Evolutionary conservation across 768 basidiomycete species (phyloP).

Genomic region (Lentinula edodes): DNA sequence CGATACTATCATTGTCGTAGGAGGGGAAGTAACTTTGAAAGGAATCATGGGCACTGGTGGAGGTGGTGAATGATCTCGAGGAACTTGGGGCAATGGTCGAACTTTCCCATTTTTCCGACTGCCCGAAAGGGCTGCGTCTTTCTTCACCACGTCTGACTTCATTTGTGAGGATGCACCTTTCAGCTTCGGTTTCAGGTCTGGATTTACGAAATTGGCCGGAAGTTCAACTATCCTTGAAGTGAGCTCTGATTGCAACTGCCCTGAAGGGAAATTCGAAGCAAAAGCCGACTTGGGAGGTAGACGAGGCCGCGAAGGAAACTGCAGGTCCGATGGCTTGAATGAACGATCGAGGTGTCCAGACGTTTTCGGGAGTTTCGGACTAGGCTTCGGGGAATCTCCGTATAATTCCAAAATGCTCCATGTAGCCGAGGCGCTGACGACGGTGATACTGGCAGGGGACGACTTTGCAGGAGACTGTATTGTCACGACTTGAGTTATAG

Average conservation of each 20-base stretch:
- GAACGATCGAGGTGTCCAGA: slow-evolving; percentile 1
- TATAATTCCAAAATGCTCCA: slow-evolving; percentile 9
- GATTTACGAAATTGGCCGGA: slow-evolving; percentile 3
- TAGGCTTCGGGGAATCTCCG: slow-evolving; percentile 4
- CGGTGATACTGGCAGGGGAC: neutral
- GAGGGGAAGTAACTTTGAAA: neutral
- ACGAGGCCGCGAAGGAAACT: neutral
- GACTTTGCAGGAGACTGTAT: slow-evolving; percentile 1
- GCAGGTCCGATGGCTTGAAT: neutral
- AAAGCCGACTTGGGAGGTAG: slow-evolving; percentile 2
- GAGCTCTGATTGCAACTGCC: neutral
- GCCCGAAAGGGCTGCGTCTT: neutral
- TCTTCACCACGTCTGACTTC: neutral
- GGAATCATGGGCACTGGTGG: neutral
- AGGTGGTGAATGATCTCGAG: neutral
- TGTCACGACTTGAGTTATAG: neutral
- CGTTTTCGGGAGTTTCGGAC: slow-evolving; percentile 2
- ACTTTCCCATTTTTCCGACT: neutral
- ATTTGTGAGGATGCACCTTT: neutral
- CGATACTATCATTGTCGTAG: neutral
- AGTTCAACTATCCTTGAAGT: slow-evolving; percentile 1
- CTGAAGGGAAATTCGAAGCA: neutral
- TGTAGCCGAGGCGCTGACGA: slow-evolving; percentile 4
- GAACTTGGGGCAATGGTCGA: slow-evolving; percentile 2
- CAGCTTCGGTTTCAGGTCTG: neutral